Evolutionary conservation across 2,329 filamentous ascomycete species (phyloP), one percentile per base, ranked within the genome.

Genomic region (Gaeumannomyces tritici): DNA sequence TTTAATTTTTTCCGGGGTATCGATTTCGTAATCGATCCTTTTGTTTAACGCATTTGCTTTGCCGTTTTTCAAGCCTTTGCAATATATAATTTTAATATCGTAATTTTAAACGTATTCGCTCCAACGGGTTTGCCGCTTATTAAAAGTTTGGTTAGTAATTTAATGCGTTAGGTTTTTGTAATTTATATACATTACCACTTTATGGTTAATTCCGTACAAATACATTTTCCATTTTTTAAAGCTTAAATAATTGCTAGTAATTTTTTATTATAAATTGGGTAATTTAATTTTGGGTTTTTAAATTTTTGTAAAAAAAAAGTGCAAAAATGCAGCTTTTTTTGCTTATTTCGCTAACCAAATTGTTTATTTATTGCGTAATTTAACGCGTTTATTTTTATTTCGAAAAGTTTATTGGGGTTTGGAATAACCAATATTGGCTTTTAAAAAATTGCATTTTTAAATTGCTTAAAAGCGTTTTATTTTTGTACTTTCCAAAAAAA

Each of bases 151-250:
- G 6, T 51, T 69, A 2, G 61, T 69, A 12, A 65, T 71, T 61
- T 73, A 73, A 57, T 68, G 68, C 24, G 63, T 55, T 26, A 74
- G 59, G 31, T 72, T 72, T 60, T 70, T 67, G 63, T 73, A 62
- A 64, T 62, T 65, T 63, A 64, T 65, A 72, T 64, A 69, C 60
- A 62, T 68, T 67, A 61, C 73, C 69, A 1, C 31, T 69, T 64
- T 61, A 65, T 55, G 62, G 69, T 27, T 60, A 7, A 21, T 27
- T 29, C 21, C 13, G 27, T 26, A 60, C 33, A 27, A 47, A 27
- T 60, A 35, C 4, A 12, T 4, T 28, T 54, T 5, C 6, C 18
- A 27, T 60, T 59, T 35, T 59, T 9, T 18, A 59, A 33, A 13
- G 29, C 21, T 59, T 35, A 7, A n/a, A 59, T 59, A 57, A 66